Evolutionary conservation across 2,329 filamentous ascomycete genomes (phyloP), one percentile per base, ranked within the genome.

Genomic region (Xylaria sp.): DNA sequence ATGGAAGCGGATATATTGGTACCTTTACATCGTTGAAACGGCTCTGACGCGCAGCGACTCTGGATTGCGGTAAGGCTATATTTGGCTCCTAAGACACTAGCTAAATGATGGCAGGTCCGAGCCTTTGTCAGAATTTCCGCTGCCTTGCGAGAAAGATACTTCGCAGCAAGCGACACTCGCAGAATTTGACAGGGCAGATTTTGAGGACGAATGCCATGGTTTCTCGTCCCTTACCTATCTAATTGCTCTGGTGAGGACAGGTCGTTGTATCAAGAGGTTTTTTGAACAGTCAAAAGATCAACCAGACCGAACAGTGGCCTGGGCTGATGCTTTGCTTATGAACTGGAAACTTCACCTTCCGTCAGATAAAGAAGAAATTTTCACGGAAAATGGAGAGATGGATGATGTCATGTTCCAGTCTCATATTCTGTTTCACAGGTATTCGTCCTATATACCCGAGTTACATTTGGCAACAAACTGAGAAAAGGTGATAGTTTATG

Each of bases 301-400:
- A 5, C 50, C 31, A 0, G 50, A 20, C 25, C 50, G 50, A 13
- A 36, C 50, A 22, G 13, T 54, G 11, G 50, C 38, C 31, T 27
- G 50, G 31, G 50, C 50, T n/a, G 50, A 54, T 15, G 50, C 50
- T 11, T 38, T 54, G 31, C 50, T 54, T 7, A 54, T 54, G 50
- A 54, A 38, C 20, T 54, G 50, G 50, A 54, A 54, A 36, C 50
- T 54, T 54, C 50, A 54, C 29, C 50, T 54, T 27, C 50, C 50
- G 11, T 38, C 50, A 15, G 31, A 38, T 54, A 54, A 54, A 36
- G 31, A 54, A 17, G 31, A 54, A 11, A 31, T 54, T 22, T 54
- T 54, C n/a, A 54, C 27, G n/a, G 29, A 15, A 17, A 38, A 54
- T 5, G 50, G 50, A 2, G 50, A 54, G 20, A 36, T 54, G 11